Percentiles rank a stretch among this genome's conserved stretches.
These are phyloP conservation scores for Periconia sp. DNA, from an alignment of 2,329 filamentous ascomycete genomes.

Conservation along the genomic window DNA sequence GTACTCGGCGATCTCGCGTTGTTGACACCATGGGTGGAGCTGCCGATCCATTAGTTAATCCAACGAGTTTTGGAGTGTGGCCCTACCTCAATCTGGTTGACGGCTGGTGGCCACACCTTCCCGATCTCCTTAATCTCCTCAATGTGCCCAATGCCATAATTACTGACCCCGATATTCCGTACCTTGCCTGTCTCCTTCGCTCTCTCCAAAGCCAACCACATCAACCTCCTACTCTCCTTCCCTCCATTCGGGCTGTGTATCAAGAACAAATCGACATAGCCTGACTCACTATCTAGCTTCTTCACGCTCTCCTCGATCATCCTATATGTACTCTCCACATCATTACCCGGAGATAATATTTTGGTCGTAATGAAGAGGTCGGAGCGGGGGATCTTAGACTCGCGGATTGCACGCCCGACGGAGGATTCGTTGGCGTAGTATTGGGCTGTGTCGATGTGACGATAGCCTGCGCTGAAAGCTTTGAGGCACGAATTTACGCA, in stretches of 20 bases:
- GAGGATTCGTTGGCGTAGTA: conserved; percentile 73
- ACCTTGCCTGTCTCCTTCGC: conserved; percentile 65
- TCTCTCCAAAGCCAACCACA: conserved; percentile 72
- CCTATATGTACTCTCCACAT: conserved; percentile 64
- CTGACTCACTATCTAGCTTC: conserved; percentile 60
- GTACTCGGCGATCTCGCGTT: conserved; percentile 64
- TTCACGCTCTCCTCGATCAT: conserved; percentile 66
- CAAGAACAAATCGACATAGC: conserved; percentile 74
- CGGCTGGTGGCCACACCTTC: conserved; percentile 71
- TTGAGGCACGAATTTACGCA: conserved; percentile 65
- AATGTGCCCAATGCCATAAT: conserved; percentile 71
- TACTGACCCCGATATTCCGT: conserved; percentile 74
- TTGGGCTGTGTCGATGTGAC: conserved; percentile 71
- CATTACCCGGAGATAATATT: conserved; percentile 62
- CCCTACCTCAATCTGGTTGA: conserved; percentile 75
- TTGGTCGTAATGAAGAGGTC: conserved; percentile 76
- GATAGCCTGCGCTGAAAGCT: conserved; percentile 65
- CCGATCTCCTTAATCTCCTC: conserved; percentile 72
- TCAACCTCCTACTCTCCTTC: conserved; percentile 60
- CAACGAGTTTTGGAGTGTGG: not conserved
- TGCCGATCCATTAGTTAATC: conserved; percentile 36
- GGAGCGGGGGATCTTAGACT: conserved; percentile 61
- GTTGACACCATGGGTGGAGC: conserved; percentile 76
- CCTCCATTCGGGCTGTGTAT: conserved; percentile 70
- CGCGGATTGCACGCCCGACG: conserved; percentile 68